Evolutionary conservation across 2,329 filamentous ascomycete genomes (phyloP), one percentile per base, ranked within the genome.

Genomic region (Aspergillus intermedius): DNA sequence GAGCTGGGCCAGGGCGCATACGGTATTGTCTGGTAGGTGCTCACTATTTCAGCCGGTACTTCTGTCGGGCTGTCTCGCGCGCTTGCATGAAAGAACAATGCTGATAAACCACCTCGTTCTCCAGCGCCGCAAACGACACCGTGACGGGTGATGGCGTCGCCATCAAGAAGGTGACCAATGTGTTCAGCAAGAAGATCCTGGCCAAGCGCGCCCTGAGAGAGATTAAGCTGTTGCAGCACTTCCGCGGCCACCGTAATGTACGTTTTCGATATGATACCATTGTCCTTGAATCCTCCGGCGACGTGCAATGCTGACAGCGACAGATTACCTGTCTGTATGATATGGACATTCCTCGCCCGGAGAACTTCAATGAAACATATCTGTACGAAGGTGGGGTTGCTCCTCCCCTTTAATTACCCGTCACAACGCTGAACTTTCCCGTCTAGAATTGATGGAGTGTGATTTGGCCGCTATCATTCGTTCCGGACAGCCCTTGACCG

Each of bases 111-210:
- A 52, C 35, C 39, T 35, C 39, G 32, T n/a, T n/a, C 22, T 42
- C 54, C 68, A 95, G 91, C 72, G 91, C 93, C 52, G 93, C 93
- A 48, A 88, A 89, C 58, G 96, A 97, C 78, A 85, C 83, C 67
- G 83, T 90, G 70, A 94, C 87, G 28, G 86, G 83, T 64, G 93
- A 98, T 69, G 91, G 91, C 37, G 91, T 98, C 54, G 93, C 93
- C 63, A 93, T 98, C 78, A 98, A 98, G 76, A 98, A 98, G 75
- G 89, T 98, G 69, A 98, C 93, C 77, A 98, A 98, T 87, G 91
- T 98, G 63, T 98, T 98, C 74, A 96, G 90, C 81, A 98, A 98
- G 77, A 97, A 97, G 83, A 98, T 98, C 61, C 80, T 98, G 59
- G 93, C 93, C 63, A 98, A 98, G 83, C 88, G 93, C 66, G 93